Conservation (phyloP, 345 rosid species). For the Salix dunnii region DNA sequence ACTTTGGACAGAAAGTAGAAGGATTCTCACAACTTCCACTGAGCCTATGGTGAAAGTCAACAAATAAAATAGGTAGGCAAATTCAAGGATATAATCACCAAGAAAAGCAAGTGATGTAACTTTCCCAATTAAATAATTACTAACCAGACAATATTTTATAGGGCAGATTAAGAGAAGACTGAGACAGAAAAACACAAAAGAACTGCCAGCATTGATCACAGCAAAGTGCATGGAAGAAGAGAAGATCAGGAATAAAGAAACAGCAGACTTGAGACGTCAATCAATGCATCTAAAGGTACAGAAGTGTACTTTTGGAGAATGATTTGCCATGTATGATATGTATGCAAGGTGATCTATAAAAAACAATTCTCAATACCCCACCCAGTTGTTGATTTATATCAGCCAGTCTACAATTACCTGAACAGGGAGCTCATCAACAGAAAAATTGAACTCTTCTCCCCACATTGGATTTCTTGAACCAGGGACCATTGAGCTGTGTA, state of each 20-base stretch:
- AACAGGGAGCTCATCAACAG: conserved; percentile 83
- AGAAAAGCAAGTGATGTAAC: background rate
- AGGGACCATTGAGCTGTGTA: conserved; percentile 89
- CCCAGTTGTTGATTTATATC: background rate
- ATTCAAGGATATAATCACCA: background rate
- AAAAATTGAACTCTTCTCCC: conserved; percentile 97
- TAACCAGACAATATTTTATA: background rate
- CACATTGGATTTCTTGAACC: conserved; percentile 99
- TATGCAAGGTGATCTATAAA: background rate
- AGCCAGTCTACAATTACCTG: conserved; percentile 43
- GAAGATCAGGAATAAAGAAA: background rate
- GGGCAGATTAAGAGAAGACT: background rate
- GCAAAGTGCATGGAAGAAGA: background rate
- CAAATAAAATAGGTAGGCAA: no score
- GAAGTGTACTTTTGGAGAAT: background rate
- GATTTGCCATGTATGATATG: no score
- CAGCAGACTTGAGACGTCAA: background rate
- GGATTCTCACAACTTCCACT: background rate
- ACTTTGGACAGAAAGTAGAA: background rate
- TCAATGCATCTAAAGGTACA: background rate
- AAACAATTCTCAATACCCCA: background rate
- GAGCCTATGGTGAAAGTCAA: background rate
- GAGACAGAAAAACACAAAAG: background rate
- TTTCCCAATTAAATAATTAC: background rate
- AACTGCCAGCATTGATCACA: background rate